Conservation (phyloP, 192 early-diverging fungal genomes). For the Spinellus fusiger region DNA sequence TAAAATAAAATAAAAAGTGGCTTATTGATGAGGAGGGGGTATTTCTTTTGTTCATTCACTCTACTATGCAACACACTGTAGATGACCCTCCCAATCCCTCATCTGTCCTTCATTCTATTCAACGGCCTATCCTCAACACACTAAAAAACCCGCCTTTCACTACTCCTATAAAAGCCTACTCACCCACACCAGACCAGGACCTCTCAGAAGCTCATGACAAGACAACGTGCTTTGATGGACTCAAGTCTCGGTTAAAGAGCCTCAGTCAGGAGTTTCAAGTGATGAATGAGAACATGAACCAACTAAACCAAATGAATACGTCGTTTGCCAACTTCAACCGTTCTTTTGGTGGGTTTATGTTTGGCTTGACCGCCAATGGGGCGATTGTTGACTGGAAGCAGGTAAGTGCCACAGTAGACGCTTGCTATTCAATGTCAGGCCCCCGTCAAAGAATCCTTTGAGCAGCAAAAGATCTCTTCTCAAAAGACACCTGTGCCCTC, state of each 20-base stretch:
- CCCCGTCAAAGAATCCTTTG: slow-evolving; percentile 15
- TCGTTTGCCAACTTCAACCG: slow-evolving; percentile 21
- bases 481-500: background rate
- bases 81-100: no score
- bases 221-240: background rate
- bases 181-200: background rate
- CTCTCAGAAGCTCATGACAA: background rate
- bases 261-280: background rate
- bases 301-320: slow-evolving; percentile 18
- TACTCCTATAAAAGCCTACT: no score
- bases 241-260: background rate
- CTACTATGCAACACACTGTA: no score
- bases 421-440: background rate
- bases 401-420: background rate
- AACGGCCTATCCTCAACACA: no score
- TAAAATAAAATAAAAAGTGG: no score
- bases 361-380: slow-evolving; percentile 22
- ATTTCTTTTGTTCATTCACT: no score
- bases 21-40: no score
- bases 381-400: slow-evolving; percentile 23
- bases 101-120: no score
- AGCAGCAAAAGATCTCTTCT: background rate
- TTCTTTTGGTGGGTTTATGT: slow-evolving; percentile 30
- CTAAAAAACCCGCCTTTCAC: background rate
- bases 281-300: slow-evolving; percentile 18